Evolutionary conservation across 1,284 basidiomycete genomes (phyloP).

Genomic region (Apiotrichum akiyoshidainum): DNA sequence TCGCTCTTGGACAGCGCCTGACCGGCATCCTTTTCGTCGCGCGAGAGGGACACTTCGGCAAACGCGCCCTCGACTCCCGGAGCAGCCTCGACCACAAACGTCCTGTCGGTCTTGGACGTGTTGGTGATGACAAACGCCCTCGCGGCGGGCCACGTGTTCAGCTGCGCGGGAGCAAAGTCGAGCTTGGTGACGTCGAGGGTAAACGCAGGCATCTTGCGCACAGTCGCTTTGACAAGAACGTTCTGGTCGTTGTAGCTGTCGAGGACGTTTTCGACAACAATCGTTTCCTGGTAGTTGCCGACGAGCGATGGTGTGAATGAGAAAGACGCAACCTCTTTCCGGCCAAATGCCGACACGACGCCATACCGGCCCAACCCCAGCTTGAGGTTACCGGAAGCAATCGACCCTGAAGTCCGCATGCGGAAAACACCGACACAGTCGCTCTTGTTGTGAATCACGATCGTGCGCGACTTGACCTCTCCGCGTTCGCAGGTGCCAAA

Average conservation of each 20-base stretch:
- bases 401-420: constrained; percentile 55
- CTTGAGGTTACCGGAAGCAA: constrained; percentile 55
- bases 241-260: constrained; percentile 53
- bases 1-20: constrained; percentile 51
- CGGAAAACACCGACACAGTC: constrained; percentile 54
- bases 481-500: constrained; percentile 56
- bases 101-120: constrained; percentile 50
- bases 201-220: constrained; percentile 54
- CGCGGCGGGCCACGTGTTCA: constrained; percentile 26
- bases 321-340: constrained; percentile 53
- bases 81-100: constrained; percentile 47
- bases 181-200: constrained; percentile 46
- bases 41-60: constrained; percentile 26
- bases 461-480: constrained; percentile 53
- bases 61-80: constrained; percentile 8
- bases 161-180: constrained; percentile 19
- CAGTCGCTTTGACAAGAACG: constrained; percentile 53
- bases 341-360: constrained; percentile 54
- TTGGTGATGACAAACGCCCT: constrained; percentile 52
- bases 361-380: constrained; percentile 54
- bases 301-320: constrained; percentile 51
- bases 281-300: constrained; percentile 54
- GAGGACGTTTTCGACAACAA: constrained; percentile 55
- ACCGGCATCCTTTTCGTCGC: constrained; percentile 47
- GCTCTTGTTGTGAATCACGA: constrained; percentile 54